These are phyloP conservation scores for Cladosporium sphaerospermum DNA, from an alignment of 2,329 filamentous ascomycete genomes.

Conservation along the genomic window DNA sequence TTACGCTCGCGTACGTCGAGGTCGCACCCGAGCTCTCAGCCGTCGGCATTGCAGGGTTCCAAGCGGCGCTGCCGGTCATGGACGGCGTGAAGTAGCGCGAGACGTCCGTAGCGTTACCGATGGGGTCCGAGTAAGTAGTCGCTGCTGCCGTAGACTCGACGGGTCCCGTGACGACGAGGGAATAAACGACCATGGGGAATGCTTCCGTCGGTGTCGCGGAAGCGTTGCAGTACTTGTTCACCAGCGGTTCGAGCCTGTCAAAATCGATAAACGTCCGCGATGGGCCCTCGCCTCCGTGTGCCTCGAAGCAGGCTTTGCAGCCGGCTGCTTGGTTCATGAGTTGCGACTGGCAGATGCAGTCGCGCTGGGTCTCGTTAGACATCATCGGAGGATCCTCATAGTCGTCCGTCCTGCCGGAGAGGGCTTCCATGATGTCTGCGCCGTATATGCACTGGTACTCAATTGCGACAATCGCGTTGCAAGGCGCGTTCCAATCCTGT, in stretches of 20 bases:
- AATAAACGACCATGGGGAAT: slow-evolving; percentile 11
- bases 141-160: background rate
- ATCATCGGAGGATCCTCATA: background rate
- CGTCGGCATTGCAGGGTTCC: slow-evolving; percentile 10
- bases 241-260: slow-evolving; percentile 12
- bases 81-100: slow-evolving; percentile 24
- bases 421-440: background rate
- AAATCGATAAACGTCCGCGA: background rate
- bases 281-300: slow-evolving; percentile 17
- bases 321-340: slow-evolving; percentile 19
- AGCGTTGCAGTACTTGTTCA: slow-evolving; percentile 23
- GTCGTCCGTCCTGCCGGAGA: background rate
- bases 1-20: slow-evolving; percentile 8
- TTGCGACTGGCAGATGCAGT: slow-evolving; percentile 24
- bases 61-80: slow-evolving; percentile 18
- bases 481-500: slow-evolving; percentile 22
- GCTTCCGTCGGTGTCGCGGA: slow-evolving; percentile 20
- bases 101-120: slow-evolving; percentile 25
- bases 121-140: slow-evolving; percentile 21
- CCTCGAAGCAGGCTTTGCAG: slow-evolving; percentile 21
- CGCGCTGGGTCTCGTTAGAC: slow-evolving; percentile 21
- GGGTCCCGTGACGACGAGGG: background rate
- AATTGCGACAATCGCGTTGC: slow-evolving; percentile 21
- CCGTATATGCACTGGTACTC: slow-evolving; percentile 19
- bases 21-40: slow-evolving; percentile 15